These are phyloP conservation scores for Phlebopus sp. DNA, from an alignment of 1,284 basidiomycete species.

Conservation along the genomic window DNA sequence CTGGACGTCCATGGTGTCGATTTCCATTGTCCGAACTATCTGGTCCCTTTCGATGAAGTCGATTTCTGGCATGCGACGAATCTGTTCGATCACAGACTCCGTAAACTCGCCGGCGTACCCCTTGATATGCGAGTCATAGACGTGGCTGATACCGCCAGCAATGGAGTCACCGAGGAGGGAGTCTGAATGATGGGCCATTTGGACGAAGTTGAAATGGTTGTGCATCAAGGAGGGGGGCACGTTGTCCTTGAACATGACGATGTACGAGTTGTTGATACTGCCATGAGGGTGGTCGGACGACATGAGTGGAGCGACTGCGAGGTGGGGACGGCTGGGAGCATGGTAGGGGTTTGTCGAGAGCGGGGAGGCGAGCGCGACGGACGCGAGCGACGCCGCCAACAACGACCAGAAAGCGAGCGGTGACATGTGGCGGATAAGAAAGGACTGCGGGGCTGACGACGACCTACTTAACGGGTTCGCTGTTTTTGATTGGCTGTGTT, in stretches of 20 bases:
- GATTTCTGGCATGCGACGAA: slow-evolving; percentile 88
- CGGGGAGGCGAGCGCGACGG: slow-evolving; percentile 47
- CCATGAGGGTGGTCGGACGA: slow-evolving; percentile 62
- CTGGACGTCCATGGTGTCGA: slow-evolving; percentile 46
- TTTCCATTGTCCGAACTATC: slow-evolving; percentile 72
- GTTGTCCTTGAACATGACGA: slow-evolving; percentile 82
- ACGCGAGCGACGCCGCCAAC: slow-evolving; percentile 43
- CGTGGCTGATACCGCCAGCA: slow-evolving; percentile 60
- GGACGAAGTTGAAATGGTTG: slow-evolving; percentile 74
- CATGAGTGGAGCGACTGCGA: slow-evolving; percentile 58
- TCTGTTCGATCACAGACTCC: slow-evolving; percentile 68
- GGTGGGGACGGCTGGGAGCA: slow-evolving; percentile 40
- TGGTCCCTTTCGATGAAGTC: slow-evolving; percentile 94
- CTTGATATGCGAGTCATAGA: slow-evolving; percentile 70
- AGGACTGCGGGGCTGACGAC: background rate
- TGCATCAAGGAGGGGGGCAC: slow-evolving; percentile 53
- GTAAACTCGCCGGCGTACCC: slow-evolving; percentile 90
- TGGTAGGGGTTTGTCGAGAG: slow-evolving; percentile 60
- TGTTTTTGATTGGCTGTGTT: slow-evolving; percentile 27
- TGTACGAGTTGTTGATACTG: slow-evolving; percentile 84
- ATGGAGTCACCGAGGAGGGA: slow-evolving; percentile 44
- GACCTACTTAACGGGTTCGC: slow-evolving; percentile 22
- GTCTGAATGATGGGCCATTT: slow-evolving; percentile 52
- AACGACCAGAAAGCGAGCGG: slow-evolving; percentile 37
- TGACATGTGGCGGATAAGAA: slow-evolving; percentile 36